Conservation (phyloP, 192 early-diverging fungal species). For the Chytriomyces sp. region DNA sequence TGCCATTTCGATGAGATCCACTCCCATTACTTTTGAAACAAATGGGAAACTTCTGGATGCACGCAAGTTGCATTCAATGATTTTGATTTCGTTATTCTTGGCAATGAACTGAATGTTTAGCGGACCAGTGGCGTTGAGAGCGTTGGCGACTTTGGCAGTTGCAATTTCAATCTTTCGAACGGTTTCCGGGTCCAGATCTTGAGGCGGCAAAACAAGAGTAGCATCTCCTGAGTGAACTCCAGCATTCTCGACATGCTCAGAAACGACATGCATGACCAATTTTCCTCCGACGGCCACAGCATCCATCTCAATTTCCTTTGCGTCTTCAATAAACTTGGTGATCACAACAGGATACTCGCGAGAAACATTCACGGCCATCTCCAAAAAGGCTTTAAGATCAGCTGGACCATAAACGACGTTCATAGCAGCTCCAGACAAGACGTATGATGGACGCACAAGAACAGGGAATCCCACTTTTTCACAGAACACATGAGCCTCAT, state of each 20-base stretch:
- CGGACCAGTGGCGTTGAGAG: slow-evolving; percentile 97
- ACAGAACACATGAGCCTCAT: slow-evolving; percentile 87
- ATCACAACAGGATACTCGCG: slow-evolving; percentile 96
- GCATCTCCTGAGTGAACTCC: slow-evolving; percentile 99
- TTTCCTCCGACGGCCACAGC: slow-evolving; percentile 95
- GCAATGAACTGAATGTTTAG: slow-evolving; percentile 99
- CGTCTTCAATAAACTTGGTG: slow-evolving; percentile 97
- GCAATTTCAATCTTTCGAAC: slow-evolving; percentile 91
- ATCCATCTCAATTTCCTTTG: slow-evolving; percentile 98
- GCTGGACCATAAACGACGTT: slow-evolving; percentile 88
- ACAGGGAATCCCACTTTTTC: slow-evolving; percentile 91
- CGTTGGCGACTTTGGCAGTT: slow-evolving; percentile 89
- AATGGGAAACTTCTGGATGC: slow-evolving; percentile 98
- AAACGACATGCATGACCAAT: slow-evolving; percentile 84
- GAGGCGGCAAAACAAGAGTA: slow-evolving; percentile 93
- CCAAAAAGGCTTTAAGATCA: slow-evolving; percentile 84
- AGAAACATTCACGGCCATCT: slow-evolving; percentile 89
- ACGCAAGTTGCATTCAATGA: slow-evolving; percentile 99
- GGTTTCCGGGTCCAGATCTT: slow-evolving; percentile 94
- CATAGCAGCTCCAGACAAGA: slow-evolving; percentile 99
- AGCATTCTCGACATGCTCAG: slow-evolving; percentile 99
- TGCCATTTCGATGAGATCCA: slow-evolving; percentile 97
- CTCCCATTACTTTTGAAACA: slow-evolving; percentile 93
- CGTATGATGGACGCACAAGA: slow-evolving; percentile 96
- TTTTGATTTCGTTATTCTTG: slow-evolving; percentile 99